Evolutionary conservation across 805 yeast genomes (phyloP).

Genomic region (Wickerhamomyces hampshirensis): DNA sequence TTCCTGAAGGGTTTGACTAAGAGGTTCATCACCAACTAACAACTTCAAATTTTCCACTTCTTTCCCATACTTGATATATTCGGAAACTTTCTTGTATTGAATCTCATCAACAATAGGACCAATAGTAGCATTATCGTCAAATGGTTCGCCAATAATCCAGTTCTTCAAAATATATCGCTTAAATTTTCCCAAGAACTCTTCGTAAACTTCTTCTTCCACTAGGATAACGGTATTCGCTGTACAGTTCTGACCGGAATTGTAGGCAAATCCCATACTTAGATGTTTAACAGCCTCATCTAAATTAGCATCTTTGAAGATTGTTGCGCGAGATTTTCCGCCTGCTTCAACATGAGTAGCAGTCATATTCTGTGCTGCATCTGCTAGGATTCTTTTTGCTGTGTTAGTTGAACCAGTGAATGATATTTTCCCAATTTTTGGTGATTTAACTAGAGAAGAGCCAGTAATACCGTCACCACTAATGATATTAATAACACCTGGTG

Average conservation of each 20-base stretch:
- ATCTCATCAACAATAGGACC: slow-evolving; percentile 60
- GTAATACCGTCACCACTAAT: slow-evolving; percentile 71
- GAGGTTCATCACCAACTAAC: slow-evolving; percentile 33
- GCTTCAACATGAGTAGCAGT: slow-evolving; percentile 66
- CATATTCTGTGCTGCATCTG: slow-evolving; percentile 65
- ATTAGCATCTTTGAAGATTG: slow-evolving; percentile 61
- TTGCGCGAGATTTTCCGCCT: slow-evolving; percentile 68
- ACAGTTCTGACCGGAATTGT: slow-evolving; percentile 65
- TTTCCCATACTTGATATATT: slow-evolving; percentile 41
- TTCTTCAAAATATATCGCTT: slow-evolving; percentile 40
- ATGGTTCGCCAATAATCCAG: slow-evolving; percentile 56
- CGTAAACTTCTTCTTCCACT: slow-evolving; percentile 52
- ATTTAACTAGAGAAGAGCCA: slow-evolving; percentile 63
- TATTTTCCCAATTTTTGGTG: slow-evolving; percentile 51
- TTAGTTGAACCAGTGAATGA: slow-evolving; percentile 65
- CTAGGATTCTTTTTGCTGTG: slow-evolving; percentile 63
- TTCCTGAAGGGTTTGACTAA: slow-evolving; percentile 24
- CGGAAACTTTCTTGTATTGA: slow-evolving; percentile 49
- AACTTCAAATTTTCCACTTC: slow-evolving; percentile 45
- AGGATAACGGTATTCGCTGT: slow-evolving; percentile 61
- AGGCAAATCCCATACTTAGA: slow-evolving; percentile 62
- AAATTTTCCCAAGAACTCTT: slow-evolving; percentile 42
- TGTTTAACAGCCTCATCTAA: slow-evolving; percentile 62
- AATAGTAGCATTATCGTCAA: slow-evolving; percentile 39
- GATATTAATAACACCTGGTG: slow-evolving; percentile 72